Conservation (phyloP, 1,139 yeast genomes). For the Meyerozyma carpophila region DNA sequence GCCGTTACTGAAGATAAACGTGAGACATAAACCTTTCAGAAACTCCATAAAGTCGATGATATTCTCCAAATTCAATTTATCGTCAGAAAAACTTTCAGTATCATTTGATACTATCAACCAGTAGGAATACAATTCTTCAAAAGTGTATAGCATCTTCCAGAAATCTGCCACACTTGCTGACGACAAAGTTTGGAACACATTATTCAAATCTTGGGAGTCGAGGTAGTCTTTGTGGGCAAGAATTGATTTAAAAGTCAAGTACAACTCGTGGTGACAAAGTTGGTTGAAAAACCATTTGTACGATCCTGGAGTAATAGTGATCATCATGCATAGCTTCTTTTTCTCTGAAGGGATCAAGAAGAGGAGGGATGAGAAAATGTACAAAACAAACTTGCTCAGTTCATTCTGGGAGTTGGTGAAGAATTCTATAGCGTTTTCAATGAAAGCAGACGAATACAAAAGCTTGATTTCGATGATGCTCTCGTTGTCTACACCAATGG, state of each 20-base stretch:
- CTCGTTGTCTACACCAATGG: slow-evolving; percentile 5
- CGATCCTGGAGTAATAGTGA: slow-evolving; percentile 32
- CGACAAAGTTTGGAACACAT: slow-evolving; percentile 11
- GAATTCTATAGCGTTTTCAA: slow-evolving; percentile 17
- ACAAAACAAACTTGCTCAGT: slow-evolving; percentile 8
- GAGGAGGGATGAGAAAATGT: slow-evolving; percentile 24
- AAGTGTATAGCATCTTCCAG: slow-evolving; percentile 14
- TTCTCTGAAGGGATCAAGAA: slow-evolving; percentile 26
- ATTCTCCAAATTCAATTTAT: slow-evolving; percentile 41
- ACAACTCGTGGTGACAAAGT: slow-evolving; percentile 15
- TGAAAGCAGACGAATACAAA: slow-evolving; percentile 21
- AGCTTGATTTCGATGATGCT: slow-evolving; percentile 8
- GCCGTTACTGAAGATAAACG: slow-evolving; percentile 43
- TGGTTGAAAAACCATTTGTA: slow-evolving; percentile 24
- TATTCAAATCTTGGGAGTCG: slow-evolving; percentile 9
- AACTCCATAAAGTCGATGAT: slow-evolving; percentile 43
- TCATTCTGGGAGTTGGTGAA: slow-evolving; percentile 9
- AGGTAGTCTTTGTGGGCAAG: slow-evolving; percentile 16
- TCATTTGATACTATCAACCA: slow-evolving; percentile 62
- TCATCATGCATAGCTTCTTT: slow-evolving; percentile 28
- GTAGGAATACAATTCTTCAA: slow-evolving; percentile 54
- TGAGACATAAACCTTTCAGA: slow-evolving; percentile 51
- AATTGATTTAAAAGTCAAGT: slow-evolving; percentile 9
- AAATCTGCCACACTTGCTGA: slow-evolving; percentile 13
- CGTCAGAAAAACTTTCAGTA: slow-evolving; percentile 47